These are phyloP conservation scores for Sextonia rubra DNA, from an alignment of 164 flowering plant species.

Conservation along the genomic window DNA sequence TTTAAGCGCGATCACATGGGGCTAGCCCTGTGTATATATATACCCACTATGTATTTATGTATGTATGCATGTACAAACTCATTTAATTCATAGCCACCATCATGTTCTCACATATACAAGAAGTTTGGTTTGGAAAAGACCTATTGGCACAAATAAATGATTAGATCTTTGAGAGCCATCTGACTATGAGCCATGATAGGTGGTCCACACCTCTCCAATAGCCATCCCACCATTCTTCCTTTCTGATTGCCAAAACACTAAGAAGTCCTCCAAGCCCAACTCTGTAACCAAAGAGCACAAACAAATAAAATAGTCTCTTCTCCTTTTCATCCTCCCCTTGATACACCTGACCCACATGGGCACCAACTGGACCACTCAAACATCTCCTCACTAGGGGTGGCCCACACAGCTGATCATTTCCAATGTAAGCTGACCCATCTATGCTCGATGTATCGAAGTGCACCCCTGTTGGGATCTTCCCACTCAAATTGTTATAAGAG, in stretches of 20 bases:
- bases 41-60: too few species aligned
- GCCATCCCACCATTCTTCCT: background rate
- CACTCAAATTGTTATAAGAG: slow-evolving; percentile 24
- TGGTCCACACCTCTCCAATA: background rate
- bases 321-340: background rate
- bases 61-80: too few species aligned
- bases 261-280: slow-evolving; percentile 14
- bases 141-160: too few species aligned
- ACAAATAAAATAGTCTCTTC: background rate
- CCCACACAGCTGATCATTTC: slow-evolving; percentile 21
- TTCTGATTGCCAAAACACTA: slow-evolving; percentile 7
- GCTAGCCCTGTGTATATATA: too few species aligned
- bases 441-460: slow-evolving; percentile 15
- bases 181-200: background rate
- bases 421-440: slow-evolving; percentile 14
- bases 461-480: slow-evolving; percentile 14
- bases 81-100: too few species aligned
- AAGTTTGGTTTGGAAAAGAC: too few species aligned
- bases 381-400: slow-evolving; percentile 5
- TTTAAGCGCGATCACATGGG: too few species aligned
- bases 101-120: too few species aligned
- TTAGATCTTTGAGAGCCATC: background rate
- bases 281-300: slow-evolving; percentile 5
- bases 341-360: background rate
- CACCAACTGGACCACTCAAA: background rate